phyloP scores from a whole-genome alignment of 2,329 filamentous ascomycete genomes.

The Hypoxylon sp. region DNA sequence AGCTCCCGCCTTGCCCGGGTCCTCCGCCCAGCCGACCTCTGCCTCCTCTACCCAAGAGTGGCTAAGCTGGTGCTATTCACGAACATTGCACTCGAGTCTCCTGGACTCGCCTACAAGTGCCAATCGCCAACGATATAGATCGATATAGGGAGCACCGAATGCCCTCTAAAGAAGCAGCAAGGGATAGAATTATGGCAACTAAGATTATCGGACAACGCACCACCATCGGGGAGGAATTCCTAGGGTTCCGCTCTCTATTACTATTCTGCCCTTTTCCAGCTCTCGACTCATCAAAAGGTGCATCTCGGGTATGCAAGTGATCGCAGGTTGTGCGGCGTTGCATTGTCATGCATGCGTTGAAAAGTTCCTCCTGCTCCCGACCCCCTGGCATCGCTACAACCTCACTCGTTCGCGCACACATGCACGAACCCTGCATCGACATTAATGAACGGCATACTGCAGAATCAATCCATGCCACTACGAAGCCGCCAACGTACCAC shows the following conservation, averaged over 20 bases:
- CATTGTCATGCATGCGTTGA: slow-evolving; percentile 39
- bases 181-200: slow-evolving; percentile 42
- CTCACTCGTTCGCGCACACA: slow-evolving; percentile 30
- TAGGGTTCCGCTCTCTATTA: slow-evolving; percentile 46
- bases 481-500: slow-evolving; percentile 40
- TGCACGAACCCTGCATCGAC: slow-evolving; percentile 42
- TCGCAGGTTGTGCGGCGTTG: slow-evolving; percentile 41
- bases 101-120: slow-evolving; percentile 37
- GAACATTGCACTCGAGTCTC: slow-evolving; percentile 35
- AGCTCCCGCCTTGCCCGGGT: slow-evolving; percentile 77
- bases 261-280: slow-evolving; percentile 45
- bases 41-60: slow-evolving; percentile 75
- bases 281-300: slow-evolving; percentile 41
- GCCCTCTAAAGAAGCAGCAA: slow-evolving; percentile 29
- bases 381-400: slow-evolving; percentile 35
- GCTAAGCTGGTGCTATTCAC: slow-evolving; percentile 57
- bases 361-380: slow-evolving; percentile 31
- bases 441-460: slow-evolving; percentile 37
- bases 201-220: slow-evolving; percentile 43
- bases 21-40: slow-evolving; percentile 76
- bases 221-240: slow-evolving; percentile 43
- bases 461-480: slow-evolving; percentile 41
- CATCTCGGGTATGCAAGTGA: slow-evolving; percentile 46
- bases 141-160: slow-evolving; percentile 40
- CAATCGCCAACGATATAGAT: slow-evolving; percentile 41